Conservation (phyloP, 352 stramenopile genomes). For the Phytophthora meadii region DNA sequence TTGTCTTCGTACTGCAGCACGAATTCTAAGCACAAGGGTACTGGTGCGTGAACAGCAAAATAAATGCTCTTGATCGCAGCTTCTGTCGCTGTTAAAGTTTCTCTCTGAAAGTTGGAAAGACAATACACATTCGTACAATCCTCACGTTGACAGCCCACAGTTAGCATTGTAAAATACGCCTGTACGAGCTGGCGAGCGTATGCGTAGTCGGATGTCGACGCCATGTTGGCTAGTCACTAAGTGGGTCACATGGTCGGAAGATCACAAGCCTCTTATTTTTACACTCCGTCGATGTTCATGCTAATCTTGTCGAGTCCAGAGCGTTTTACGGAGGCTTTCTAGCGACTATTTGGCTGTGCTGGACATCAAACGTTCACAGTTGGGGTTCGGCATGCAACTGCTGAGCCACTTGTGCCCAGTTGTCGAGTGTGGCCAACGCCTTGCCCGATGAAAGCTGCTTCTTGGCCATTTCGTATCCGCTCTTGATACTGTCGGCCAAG, state of each 20-base stretch:
- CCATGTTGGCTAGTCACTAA: conserved; percentile 15
- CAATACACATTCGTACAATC: conserved; percentile 51
- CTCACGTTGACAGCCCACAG: conserved; percentile 43
- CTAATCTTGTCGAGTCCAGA: conserved; percentile 31
- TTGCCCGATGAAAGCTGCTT: conserved; percentile 73
- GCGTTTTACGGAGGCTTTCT: conserved; percentile 28
- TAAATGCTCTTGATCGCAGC: conserved; percentile 60
- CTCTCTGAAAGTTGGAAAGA: conserved; percentile 33
- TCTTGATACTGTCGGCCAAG: conserved; percentile 86
- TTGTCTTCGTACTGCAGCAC: neutral
- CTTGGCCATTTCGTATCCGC: conserved; percentile 86
- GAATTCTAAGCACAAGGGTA: conserved; percentile 49
- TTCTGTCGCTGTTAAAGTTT: conserved; percentile 40
- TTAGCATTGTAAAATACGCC: conserved; percentile 73
- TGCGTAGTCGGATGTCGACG: conserved; percentile 13
- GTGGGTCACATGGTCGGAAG: conserved; percentile 9
- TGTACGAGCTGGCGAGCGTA: conserved; percentile 70
- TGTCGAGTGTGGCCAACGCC: conserved; percentile 66
- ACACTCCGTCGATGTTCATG: conserved; percentile 26
- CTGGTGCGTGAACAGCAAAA: conserved; percentile 49
- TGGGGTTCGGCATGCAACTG: conserved; percentile 44
- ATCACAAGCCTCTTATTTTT: conserved; percentile 42
- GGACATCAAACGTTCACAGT: conserved; percentile 31
- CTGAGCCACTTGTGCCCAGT: conserved; percentile 69
- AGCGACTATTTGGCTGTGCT: conserved; percentile 22